Evolutionary conservation across 805 yeast species (phyloP).

Genomic region (Zygosaccharomyces kombuchaensis): DNA sequence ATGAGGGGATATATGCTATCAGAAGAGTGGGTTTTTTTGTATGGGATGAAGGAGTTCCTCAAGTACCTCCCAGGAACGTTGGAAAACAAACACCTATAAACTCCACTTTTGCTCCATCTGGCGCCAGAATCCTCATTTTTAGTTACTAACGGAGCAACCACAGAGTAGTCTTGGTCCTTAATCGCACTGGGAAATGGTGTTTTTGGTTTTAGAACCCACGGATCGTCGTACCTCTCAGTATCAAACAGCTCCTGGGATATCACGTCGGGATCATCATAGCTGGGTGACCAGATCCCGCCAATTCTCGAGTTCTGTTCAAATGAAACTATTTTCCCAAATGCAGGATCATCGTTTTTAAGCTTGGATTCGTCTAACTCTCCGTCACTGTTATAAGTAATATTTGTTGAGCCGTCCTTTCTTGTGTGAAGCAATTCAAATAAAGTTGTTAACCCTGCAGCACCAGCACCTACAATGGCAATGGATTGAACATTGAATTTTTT

Average conservation of each 20-base stretch:
- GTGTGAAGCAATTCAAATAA: conserved; percentile 35
- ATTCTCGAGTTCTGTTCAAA: conserved; percentile 41
- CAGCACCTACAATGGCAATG: conserved; percentile 40
- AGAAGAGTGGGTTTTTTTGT: neutral
- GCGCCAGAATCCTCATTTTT: neutral
- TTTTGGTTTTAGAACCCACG: conserved; percentile 30
- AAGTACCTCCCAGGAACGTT: conserved; percentile 20
- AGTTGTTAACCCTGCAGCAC: conserved; percentile 41
- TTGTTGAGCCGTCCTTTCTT: conserved; percentile 28
- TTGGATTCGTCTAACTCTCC: conserved; percentile 12
- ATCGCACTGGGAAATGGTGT: conserved; percentile 12
- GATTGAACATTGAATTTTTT: conserved; percentile 15
- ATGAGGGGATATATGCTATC: conserved; percentile 11
- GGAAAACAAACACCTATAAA: conserved; percentile 16
- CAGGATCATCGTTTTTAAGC: conserved; percentile 17
- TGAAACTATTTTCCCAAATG: conserved; percentile 38
- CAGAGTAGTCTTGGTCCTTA: conserved; percentile 13
- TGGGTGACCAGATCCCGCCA: conserved; percentile 44
- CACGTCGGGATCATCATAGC: conserved; percentile 17
- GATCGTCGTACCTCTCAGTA: conserved; percentile 34
- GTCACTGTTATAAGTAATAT: conserved; percentile 17
- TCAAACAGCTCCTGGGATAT: conserved; percentile 31
- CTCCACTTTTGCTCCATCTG: conserved; percentile 18
- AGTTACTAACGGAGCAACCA: conserved; percentile 8
- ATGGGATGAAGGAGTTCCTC: conserved; percentile 20